Conservation (phyloP, 768 basidiomycete genomes). For the Hebeloma cylindrosporum region DNA sequence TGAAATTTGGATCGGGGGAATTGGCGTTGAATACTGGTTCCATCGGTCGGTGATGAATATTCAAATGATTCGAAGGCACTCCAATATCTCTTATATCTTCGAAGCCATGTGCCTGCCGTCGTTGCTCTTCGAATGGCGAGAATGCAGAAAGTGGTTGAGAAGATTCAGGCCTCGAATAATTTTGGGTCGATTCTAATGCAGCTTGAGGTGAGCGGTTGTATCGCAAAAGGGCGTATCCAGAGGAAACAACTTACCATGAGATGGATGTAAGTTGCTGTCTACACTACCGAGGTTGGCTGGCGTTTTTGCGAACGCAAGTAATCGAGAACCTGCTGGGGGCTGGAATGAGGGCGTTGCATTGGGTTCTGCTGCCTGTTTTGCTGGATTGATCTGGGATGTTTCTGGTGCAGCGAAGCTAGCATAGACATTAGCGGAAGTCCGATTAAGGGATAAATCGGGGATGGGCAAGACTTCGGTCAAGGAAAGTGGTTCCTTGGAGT, state of each 20-base stretch:
- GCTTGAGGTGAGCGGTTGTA: too few relatives aligned
- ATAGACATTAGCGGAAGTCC: too few relatives aligned
- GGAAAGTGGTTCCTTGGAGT: too few relatives aligned
- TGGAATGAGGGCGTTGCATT: conserved; percentile 34
- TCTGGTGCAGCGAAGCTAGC: conserved; percentile 15
- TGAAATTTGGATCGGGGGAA: conserved; percentile 29
- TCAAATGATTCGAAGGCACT: conserved; percentile 7
- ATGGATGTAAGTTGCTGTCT: conserved; percentile 15
- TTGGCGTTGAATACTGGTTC: conserved; percentile 20
- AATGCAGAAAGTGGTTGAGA: conserved; percentile 39
- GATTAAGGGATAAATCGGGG: too few relatives aligned
- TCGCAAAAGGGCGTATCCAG: neutral
- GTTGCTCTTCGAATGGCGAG: conserved; percentile 58
- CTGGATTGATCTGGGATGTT: conserved; percentile 5
- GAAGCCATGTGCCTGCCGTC: conserved; percentile 20
- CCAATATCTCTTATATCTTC: conserved; percentile 19
- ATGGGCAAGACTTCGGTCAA: too few relatives aligned
- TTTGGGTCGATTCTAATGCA: conserved; percentile 13
- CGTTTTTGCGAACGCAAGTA: conserved; percentile 46
- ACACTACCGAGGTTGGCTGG: conserved; percentile 27
- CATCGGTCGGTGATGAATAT: conserved; percentile 19
- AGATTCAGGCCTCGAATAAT: conserved; percentile 25
- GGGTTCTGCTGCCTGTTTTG: conserved; percentile 24
- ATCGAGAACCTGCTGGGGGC: conserved; percentile 51
- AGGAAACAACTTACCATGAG: conserved; percentile 25